Conservation (phyloP, 2,329 filamentous ascomycete genomes). For the Rhynchosporium secalis region DNA sequence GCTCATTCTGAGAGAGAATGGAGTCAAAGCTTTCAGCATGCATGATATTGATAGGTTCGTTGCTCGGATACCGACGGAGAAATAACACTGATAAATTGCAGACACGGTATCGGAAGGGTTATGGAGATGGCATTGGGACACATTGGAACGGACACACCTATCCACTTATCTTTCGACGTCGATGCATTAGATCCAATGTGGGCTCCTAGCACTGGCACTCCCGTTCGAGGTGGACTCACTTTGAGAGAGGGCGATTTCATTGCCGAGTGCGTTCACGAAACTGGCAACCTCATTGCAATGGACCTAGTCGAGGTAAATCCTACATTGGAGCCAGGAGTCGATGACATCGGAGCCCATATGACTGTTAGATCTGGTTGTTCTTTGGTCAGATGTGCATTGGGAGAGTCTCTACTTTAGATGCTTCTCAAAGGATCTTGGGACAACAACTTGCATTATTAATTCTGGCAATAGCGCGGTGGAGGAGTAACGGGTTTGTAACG, state of each 20-base stretch:
- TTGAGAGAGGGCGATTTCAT: slow-evolving; percentile 96
- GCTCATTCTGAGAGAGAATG: slow-evolving; percentile 81
- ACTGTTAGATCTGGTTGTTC: slow-evolving; percentile 90
- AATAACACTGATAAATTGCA: slow-evolving; percentile 40
- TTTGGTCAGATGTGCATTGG: slow-evolving; percentile 85
- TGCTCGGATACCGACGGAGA: neutral
- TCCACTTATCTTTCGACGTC: slow-evolving; percentile 96
- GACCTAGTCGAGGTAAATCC: slow-evolving; percentile 85
- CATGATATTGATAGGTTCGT: slow-evolving; percentile 88
- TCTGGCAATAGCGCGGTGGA: neutral
- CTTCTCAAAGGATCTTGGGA: neutral
- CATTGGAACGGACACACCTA: slow-evolving; percentile 91
- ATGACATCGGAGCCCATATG: slow-evolving; percentile 68
- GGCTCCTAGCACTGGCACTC: slow-evolving; percentile 94
- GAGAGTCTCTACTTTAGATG: slow-evolving; percentile 77
- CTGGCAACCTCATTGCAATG: slow-evolving; percentile 74
- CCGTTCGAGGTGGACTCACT: slow-evolving; percentile 89
- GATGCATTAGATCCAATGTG: slow-evolving; percentile 95
- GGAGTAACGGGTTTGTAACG: slow-evolving; percentile 5
- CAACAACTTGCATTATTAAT: neutral
- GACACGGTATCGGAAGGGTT: slow-evolving; percentile 89
- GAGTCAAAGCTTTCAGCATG: slow-evolving; percentile 97
- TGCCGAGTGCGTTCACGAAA: slow-evolving; percentile 81
- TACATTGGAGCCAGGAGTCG: slow-evolving; percentile 57
- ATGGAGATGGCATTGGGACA: slow-evolving; percentile 98